Percentiles rank a stretch among this genome's conserved stretches.
These are phyloP conservation scores for Nemophila menziesii DNA, from an alignment of 257 asterid genomes.

Conservation along the genomic window DNA sequence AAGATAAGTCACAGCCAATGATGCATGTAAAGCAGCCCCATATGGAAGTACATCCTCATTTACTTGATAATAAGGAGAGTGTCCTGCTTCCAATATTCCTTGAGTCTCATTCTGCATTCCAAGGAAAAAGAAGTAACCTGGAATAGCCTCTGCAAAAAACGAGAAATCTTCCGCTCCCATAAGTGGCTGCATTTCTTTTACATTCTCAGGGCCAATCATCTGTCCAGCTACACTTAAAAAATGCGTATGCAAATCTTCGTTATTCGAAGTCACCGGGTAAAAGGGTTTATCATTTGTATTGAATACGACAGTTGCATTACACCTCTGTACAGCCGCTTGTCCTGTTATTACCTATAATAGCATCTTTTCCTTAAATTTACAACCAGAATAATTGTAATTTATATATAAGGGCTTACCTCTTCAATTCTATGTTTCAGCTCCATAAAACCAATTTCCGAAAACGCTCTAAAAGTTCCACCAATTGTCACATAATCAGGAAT, in stretches of 20 bases:
- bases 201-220: conserved; percentile 31
- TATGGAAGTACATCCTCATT: conserved; percentile 55
- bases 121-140: conserved; percentile 40
- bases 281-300: conserved; percentile 24
- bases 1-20: conserved; percentile 36
- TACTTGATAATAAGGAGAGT: conserved; percentile 36
- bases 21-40: conserved; percentile 63
- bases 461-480: conserved; percentile 69
- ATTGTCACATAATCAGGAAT: conserved; percentile 48
- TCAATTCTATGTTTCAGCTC: conserved; percentile 44
- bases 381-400: neutral
- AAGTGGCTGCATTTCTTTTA: conserved; percentile 18
- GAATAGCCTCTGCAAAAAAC: conserved; percentile 43
- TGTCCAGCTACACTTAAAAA: conserved; percentile 26
- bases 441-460: conserved; percentile 27
- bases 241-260: conserved; percentile 31
- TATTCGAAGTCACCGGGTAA: conserved; percentile 44
- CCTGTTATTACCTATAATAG: conserved; percentile 32
- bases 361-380: neutral
- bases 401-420: conserved; percentile 49
- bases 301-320: conserved; percentile 42
- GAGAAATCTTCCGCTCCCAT: conserved; percentile 67
- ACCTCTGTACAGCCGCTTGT: conserved; percentile 54
- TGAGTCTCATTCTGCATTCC: conserved; percentile 46
- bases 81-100: conserved; percentile 27